These are phyloP conservation scores for Ormosia emarginata DNA, from an alignment of 306 rosid species.

Conservation along the genomic window DNA sequence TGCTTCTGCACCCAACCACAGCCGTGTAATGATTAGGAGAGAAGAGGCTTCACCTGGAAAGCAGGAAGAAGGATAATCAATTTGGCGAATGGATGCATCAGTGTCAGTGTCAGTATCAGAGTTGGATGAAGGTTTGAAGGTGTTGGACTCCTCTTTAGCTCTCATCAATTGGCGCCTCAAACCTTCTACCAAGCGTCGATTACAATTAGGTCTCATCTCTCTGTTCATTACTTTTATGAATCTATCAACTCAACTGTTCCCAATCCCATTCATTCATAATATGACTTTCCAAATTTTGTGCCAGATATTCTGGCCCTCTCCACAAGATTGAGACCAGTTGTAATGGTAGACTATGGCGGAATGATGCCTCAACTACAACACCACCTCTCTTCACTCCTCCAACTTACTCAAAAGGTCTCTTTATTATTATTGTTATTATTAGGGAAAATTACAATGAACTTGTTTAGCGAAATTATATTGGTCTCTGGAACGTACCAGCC, in stretches of 20 bases:
- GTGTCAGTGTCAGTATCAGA: slow-evolving; percentile 38
- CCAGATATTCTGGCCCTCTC: slow-evolving; percentile 72
- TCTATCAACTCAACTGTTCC: not conserved
- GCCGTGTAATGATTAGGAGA: no score
- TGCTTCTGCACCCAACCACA: no score
- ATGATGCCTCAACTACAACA: slow-evolving; percentile 78
- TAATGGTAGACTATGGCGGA: slow-evolving; percentile 88
- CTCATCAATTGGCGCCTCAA: slow-evolving; percentile 84
- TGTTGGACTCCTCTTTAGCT: slow-evolving; percentile 50
- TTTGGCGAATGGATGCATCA: slow-evolving; percentile 19
- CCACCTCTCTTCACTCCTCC: slow-evolving; percentile 55
- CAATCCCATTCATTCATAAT: no score
- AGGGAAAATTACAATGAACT: no score
- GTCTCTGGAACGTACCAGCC: no score
- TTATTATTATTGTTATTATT: no score
- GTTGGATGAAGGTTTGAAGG: slow-evolving; percentile 44
- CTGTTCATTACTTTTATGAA: not conserved
- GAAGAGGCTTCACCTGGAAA: no score
- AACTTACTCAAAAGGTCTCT: slow-evolving; percentile 46
- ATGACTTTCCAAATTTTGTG: not conserved
- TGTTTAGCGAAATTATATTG: no score
- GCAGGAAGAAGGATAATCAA: not conserved
- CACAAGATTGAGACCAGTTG: slow-evolving; percentile 77
- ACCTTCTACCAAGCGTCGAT: slow-evolving; percentile 60
- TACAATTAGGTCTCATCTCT: slow-evolving; percentile 50